Evolutionary conservation across 352 stramenopile genomes (phyloP).

Genomic region (Globisporangium barbulae): DNA sequence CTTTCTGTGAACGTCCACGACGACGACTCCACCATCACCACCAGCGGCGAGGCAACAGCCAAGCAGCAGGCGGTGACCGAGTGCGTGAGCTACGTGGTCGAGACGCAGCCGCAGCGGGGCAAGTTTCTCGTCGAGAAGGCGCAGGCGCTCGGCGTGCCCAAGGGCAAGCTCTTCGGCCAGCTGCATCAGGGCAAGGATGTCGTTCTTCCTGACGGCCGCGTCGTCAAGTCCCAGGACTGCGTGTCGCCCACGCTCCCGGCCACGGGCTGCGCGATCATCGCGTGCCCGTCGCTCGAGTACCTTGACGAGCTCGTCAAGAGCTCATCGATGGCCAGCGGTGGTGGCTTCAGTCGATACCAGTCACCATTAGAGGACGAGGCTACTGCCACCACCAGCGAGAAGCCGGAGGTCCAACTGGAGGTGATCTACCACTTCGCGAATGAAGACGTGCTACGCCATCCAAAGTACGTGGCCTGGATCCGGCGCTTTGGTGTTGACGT

Average conservation of each 20-base stretch:
- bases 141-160: conserved; percentile 63
- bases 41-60: neutral
- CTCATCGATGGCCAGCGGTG: neutral
- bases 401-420: conserved; percentile 42
- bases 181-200: conserved; percentile 81
- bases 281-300: conserved; percentile 60
- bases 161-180: conserved; percentile 73
- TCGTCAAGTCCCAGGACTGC: conserved; percentile 67
- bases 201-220: conserved; percentile 51
- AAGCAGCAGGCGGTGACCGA: conserved; percentile 21
- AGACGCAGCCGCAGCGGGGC: conserved; percentile 64
- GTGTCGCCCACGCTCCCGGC: conserved; percentile 61
- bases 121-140: conserved; percentile 81
- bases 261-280: conserved; percentile 44
- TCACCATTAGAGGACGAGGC: conserved; percentile 10
- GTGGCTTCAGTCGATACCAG: conserved; percentile 45
- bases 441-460: conserved; percentile 42
- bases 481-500: conserved; percentile 48
- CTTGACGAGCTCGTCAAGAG: conserved; percentile 51
- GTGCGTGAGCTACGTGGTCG: conserved; percentile 69
- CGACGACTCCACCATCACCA: neutral
- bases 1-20: neutral
- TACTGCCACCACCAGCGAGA: conserved; percentile 1
- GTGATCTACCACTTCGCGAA: conserved; percentile 62
- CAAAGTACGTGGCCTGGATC: conserved; percentile 62